A percentile compares a stretch with the other conserved stretches of the same genome.
These are phyloP conservation scores for Yamadazyma ubonensis DNA, from an alignment of 805 yeast genomes.

Conservation along the genomic window DNA sequence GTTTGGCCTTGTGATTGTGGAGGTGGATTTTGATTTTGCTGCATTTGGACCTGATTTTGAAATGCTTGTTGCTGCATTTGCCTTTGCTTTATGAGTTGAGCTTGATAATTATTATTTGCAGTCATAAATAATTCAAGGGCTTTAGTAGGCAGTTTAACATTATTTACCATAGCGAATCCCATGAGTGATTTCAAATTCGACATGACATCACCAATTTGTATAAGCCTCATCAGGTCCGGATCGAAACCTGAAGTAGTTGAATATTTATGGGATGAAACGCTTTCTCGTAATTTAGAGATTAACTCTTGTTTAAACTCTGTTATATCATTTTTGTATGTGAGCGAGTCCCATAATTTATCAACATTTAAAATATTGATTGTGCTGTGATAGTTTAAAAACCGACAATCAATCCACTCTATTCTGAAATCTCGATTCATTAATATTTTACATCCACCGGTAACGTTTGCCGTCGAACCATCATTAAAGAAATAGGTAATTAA, in stretches of 20 bases:
- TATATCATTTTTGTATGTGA: slow-evolving; percentile 11
- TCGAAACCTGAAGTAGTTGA: slow-evolving; percentile 62
- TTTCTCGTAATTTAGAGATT: slow-evolving; percentile 19
- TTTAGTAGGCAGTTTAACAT: slow-evolving; percentile 53
- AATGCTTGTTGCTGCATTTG: slow-evolving; percentile 10
- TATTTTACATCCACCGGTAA: slow-evolving; percentile 60
- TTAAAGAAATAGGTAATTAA: slow-evolving; percentile 41
- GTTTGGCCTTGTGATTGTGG: neutral
- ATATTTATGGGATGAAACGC: slow-evolving; percentile 45
- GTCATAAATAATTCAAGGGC: slow-evolving; percentile 47
- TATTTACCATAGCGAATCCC: slow-evolving; percentile 49
- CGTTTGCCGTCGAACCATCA: slow-evolving; percentile 70
- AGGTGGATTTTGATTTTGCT: slow-evolving; percentile 1
- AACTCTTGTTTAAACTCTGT: slow-evolving; percentile 15
- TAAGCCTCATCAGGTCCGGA: slow-evolving; percentile 61
- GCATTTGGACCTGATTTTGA: slow-evolving; percentile 6
- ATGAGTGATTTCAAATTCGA: slow-evolving; percentile 65
- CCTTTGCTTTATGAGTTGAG: slow-evolving; percentile 16
- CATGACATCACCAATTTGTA: slow-evolving; percentile 81
- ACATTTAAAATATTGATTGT: slow-evolving; percentile 17
- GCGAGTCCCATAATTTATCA: slow-evolving; percentile 6
- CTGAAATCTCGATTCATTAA: slow-evolving; percentile 60
- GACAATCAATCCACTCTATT: slow-evolving; percentile 72
- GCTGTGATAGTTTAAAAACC: slow-evolving; percentile 29
- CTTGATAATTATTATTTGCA: slow-evolving; percentile 23